Evolutionary conservation across 164 flowering plant species (phyloP), one percentile per base, ranked within the genome.

Genomic region (Litsea cubeba): DNA sequence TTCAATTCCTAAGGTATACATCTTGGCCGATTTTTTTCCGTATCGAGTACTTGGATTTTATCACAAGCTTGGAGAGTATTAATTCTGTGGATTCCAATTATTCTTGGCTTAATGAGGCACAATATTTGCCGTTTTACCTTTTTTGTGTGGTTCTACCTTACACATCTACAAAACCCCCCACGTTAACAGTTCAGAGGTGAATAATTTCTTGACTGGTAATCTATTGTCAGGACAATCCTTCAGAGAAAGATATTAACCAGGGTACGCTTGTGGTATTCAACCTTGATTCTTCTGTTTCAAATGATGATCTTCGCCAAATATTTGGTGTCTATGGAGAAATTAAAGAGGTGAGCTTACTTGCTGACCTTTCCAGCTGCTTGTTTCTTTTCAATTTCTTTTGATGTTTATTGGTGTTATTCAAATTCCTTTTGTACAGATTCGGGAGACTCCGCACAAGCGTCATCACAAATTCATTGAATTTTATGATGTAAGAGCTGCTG

Each of bases 321-420:
- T 91, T 93, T 84, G 88, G 91, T 75, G 82, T 76, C 65, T 88
- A 89, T 84, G 97, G 97, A 75, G 97, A 89, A 79, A 84, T 91
- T 76, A 91, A 88, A 76, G 91, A 90, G 88, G 94, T 91, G 54
- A 74, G 49, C 22, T 10, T 22, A 49, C 35, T 65, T 35, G 51
- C 18, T 17, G 8, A 28, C 50, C 50, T 10, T 28, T 71, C 23
- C 46, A 54, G 62, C 5, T 25, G 20, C 66, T 32, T 3, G 6
- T 10, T 46, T 51, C 54, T n/a, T 18, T 40, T 20, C 12, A 68
- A 68, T 20, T 68, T 68, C 15, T 40, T 11, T 12, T 46, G 12
- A 40, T 28, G 18, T 66, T 30, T 40, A 49, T 40, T 46, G 71
- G 15, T 23, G 8, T 54, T 30, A 46, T 23, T 72, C 26, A 30